Evolutionary conservation across 495 filamentous ascomycete genomes (phyloP).

Genomic region (Evansstolkia leycettana): DNA sequence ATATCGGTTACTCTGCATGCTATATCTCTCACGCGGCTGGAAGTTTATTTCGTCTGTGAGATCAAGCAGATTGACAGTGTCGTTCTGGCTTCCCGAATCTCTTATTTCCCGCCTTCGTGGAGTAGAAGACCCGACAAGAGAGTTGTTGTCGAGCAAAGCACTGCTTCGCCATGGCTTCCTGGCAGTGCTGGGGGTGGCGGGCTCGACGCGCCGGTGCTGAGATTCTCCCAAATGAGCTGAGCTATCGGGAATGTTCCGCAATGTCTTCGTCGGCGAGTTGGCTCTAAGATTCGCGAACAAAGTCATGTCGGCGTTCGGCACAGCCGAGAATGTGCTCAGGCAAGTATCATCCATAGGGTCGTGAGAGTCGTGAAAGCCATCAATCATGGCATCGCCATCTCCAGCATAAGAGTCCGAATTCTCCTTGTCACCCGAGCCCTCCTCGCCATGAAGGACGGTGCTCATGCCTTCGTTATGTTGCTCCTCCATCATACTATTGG

Average conservation of each 20-base stretch:
- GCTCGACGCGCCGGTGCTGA: constrained; percentile 12
- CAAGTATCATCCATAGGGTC: constrained; percentile 62
- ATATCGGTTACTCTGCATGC: constrained; percentile 23
- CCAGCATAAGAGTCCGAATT: constrained; percentile 8
- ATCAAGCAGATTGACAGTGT: constrained; percentile 55
- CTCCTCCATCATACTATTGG: constrained; percentile 28
- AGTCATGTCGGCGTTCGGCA: constrained; percentile 70
- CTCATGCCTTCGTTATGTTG: constrained; percentile 33
- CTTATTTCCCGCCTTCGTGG: constrained; percentile 48
- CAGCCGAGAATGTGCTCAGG: constrained; percentile 75
- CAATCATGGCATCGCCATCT: constrained; percentile 12
- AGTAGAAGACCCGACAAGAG: constrained; percentile 43
- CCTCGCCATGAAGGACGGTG: constrained; percentile 21
- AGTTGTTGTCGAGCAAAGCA: constrained; percentile 21
- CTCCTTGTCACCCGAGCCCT: constrained; percentile 14
- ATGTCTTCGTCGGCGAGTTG: constrained; percentile 40
- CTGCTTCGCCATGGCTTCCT: constrained; percentile 19
- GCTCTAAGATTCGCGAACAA: constrained; percentile 59
- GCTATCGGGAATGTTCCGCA: constrained; percentile 22
- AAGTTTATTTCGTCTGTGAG: constrained; percentile 70
- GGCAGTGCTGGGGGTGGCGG: constrained; percentile 24
- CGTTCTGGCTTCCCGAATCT: constrained; percentile 26
- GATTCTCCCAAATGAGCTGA: constrained; percentile 8
- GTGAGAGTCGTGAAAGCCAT: constrained; percentile 18
- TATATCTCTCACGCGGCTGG: constrained; percentile 27